Evolutionary conservation across 495 filamentous ascomycete genomes (phyloP).

Genomic region (Amphirosellinia nigrospora): DNA sequence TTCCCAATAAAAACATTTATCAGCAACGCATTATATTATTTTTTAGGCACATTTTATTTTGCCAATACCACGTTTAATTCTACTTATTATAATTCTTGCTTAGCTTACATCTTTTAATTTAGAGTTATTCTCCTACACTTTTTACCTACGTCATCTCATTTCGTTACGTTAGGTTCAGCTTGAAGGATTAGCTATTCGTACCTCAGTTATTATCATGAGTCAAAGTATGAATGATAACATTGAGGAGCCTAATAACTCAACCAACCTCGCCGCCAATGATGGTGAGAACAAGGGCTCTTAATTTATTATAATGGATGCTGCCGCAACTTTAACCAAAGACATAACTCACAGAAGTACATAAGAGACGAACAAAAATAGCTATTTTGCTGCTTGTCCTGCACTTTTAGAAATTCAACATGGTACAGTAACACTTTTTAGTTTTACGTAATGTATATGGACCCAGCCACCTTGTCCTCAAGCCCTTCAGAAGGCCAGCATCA

Average conservation of each 20-base stretch:
- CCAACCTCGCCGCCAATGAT: not conserved
- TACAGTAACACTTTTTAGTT: not conserved
- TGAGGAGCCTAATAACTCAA: too few species aligned
- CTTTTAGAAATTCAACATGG: not conserved
- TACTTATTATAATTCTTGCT: not conserved
- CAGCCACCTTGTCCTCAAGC: not conserved
- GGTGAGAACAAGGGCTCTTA: not conserved
- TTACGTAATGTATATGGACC: not conserved
- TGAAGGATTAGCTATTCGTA: not conserved
- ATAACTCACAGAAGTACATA: not conserved
- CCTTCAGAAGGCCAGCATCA: not conserved
- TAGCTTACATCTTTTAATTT: not conserved
- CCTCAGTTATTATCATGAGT: not conserved
- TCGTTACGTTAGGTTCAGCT: not conserved
- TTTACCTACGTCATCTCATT: not conserved
- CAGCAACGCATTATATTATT: too few species aligned
- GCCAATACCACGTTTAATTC: not conserved
- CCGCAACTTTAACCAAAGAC: not conserved
- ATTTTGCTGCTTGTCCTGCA: not conserved
- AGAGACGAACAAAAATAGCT: not conserved
- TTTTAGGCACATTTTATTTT: too few species aligned
- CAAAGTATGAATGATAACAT: not conserved
- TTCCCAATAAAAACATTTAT: not conserved
- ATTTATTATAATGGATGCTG: not conserved
- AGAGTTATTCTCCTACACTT: not conserved